Evolutionary conservation across 2,329 filamentous ascomycete species (phyloP).

Genomic region (Aspergillus awamori): DNA sequence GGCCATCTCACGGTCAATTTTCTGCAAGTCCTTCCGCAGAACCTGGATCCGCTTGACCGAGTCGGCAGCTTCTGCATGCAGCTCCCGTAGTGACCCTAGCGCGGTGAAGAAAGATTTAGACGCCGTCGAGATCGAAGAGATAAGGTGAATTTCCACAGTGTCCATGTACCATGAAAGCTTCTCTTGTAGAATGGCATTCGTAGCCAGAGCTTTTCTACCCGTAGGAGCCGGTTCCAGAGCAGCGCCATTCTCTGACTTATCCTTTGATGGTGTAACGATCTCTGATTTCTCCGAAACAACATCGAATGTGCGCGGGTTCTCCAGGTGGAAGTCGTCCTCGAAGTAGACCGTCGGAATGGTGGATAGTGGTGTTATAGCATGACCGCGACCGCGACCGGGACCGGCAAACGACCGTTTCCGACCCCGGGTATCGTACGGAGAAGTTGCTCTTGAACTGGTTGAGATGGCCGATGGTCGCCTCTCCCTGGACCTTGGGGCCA

Average conservation of each 20-base stretch:
- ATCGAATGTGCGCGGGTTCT: slow-evolving; percentile 95
- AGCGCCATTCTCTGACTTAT: slow-evolving; percentile 59
- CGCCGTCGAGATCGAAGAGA: slow-evolving; percentile 92
- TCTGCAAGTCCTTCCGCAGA: slow-evolving; percentile 75
- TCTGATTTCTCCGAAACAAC: slow-evolving; percentile 95
- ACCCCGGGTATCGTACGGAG: slow-evolving; percentile 54
- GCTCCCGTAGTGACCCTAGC: slow-evolving; percentile 82
- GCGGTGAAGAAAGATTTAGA: slow-evolving; percentile 97
- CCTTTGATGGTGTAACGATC: slow-evolving; percentile 73
- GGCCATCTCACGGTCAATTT: slow-evolving; percentile 84
- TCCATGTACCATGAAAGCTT: slow-evolving; percentile 99
- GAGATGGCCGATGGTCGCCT: slow-evolving; percentile 48
- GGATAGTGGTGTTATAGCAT: slow-evolving; percentile 80
- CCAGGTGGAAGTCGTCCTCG: slow-evolving; percentile 89
- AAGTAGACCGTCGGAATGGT: slow-evolving; percentile 95
- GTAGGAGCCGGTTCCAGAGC: slow-evolving; percentile 57
- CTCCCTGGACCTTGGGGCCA: slow-evolving; percentile 50
- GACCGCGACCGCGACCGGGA: slow-evolving; percentile 58
- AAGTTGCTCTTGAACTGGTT: slow-evolving; percentile 45
- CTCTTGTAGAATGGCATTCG: slow-evolving; percentile 95
- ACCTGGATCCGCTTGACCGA: slow-evolving; percentile 85
- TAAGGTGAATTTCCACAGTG: slow-evolving; percentile 94
- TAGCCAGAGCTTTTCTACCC: slow-evolving; percentile 81
- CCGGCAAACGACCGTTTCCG: slow-evolving; percentile 56
- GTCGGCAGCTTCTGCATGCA: slow-evolving; percentile 89